These are phyloP conservation scores for Aspergillus unguis DNA, from an alignment of 2,329 filamentous ascomycete species.

Conservation along the genomic window DNA sequence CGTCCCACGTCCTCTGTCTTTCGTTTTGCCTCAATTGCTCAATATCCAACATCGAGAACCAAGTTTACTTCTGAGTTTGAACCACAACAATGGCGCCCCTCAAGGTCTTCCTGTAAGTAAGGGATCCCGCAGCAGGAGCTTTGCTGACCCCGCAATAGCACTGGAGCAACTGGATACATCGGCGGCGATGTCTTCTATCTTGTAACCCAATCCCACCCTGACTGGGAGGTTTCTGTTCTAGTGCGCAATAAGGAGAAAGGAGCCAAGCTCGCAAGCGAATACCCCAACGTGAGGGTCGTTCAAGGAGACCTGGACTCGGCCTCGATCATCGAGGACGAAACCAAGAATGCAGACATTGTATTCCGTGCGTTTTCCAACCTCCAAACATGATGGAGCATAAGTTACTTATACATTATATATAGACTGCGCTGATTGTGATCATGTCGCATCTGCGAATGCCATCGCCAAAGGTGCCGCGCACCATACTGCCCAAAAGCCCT, in stretches of 20 bases:
- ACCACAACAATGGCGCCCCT: slow-evolving; percentile 24
- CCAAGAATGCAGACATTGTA: slow-evolving; percentile 48
- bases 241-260: slow-evolving; percentile 46
- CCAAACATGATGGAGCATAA: not conserved
- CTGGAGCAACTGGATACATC: slow-evolving; percentile 53
- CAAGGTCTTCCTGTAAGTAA: slow-evolving; percentile 34
- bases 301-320: slow-evolving; percentile 43
- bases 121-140: not conserved
- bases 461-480: slow-evolving; percentile 40
- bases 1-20: not conserved
- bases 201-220: slow-evolving; percentile 45
- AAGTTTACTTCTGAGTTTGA: not conserved
- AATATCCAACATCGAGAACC: not conserved
- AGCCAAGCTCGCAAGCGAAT: slow-evolving; percentile 36
- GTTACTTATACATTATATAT: not conserved
- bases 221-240: slow-evolving; percentile 45
- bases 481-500: slow-evolving; percentile 34
- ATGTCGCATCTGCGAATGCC: slow-evolving; percentile 40
- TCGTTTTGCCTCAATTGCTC: not conserved
- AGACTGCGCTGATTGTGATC: slow-evolving; percentile 45
- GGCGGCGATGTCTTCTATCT: slow-evolving; percentile 52
- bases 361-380: slow-evolving; percentile 34
- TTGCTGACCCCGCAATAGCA: slow-evolving; percentile 31
- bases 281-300: slow-evolving; percentile 42
- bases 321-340: slow-evolving; percentile 42